Conservation (phyloP, 768 basidiomycete species). For the Filobasidium wieringae region DNA sequence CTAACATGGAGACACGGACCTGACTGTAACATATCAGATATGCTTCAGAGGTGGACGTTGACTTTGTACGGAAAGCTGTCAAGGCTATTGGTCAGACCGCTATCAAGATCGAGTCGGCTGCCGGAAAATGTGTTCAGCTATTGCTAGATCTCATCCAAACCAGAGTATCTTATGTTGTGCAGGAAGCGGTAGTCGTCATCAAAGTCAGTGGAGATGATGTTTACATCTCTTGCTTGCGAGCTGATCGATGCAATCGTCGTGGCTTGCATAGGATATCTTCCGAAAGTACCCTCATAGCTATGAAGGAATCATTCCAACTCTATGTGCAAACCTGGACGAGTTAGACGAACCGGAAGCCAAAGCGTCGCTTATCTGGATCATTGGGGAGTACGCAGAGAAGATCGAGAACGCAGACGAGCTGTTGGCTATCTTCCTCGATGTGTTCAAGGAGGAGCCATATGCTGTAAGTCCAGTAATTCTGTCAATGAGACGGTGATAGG, state of each 20-base stretch:
- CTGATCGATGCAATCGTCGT: background rate
- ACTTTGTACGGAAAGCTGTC: slow-evolving; percentile 89
- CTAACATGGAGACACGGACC: background rate
- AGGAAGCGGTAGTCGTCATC: slow-evolving; percentile 97
- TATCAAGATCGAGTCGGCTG: slow-evolving; percentile 82
- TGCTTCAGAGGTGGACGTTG: slow-evolving; percentile 93
- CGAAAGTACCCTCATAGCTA: slow-evolving; percentile 92
- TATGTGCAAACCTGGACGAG: slow-evolving; percentile 90
- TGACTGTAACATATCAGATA: slow-evolving; percentile 49
- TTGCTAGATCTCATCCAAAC: slow-evolving; percentile 84
- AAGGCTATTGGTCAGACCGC: slow-evolving; percentile 94
- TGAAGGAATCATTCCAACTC: slow-evolving; percentile 88
- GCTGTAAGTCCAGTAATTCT: slow-evolving; percentile 46
- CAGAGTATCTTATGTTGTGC: slow-evolving; percentile 90
- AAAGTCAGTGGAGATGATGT: slow-evolving; percentile 50
- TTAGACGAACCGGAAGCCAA: slow-evolving; percentile 97
- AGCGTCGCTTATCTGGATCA: slow-evolving; percentile 96
- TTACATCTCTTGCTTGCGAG: background rate
- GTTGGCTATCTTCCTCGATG: slow-evolving; percentile 75
- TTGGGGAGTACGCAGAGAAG: slow-evolving; percentile 94
- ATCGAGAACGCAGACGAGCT: slow-evolving; percentile 95
- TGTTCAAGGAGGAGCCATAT: slow-evolving; percentile 87
- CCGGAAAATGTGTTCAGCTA: slow-evolving; percentile 89
- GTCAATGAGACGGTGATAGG: slow-evolving; percentile 48
- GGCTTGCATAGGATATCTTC: slow-evolving; percentile 73